Conservation (phyloP, 2,329 filamentous ascomycete genomes). For the Colletotrichum spinosum region DNA sequence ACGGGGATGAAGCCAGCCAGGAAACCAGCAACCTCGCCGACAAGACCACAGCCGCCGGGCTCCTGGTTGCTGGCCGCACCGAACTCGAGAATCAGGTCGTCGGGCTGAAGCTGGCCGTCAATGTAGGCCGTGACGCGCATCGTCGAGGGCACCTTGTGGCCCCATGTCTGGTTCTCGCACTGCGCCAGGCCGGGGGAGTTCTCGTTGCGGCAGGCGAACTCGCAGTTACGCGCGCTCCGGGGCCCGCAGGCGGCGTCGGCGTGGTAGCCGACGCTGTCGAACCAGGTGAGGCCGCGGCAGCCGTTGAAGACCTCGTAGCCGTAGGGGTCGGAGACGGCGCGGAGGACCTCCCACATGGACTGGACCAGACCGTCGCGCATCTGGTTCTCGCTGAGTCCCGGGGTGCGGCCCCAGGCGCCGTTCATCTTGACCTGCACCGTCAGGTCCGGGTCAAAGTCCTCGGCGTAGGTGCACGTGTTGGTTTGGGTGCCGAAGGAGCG, state of each 20-base stretch:
- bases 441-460: constrained; percentile 29
- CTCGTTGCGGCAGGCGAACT: constrained; percentile 28
- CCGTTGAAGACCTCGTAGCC: constrained; percentile 35
- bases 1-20: constrained; percentile 34
- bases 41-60: constrained; percentile 30
- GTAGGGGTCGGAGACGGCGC: constrained; percentile 19
- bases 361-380: constrained; percentile 37
- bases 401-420: constrained; percentile 36
- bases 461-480: constrained; percentile 32
- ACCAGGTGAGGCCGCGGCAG: constrained; percentile 35
- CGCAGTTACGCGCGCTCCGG: constrained; percentile 13
- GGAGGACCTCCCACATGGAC: constrained; percentile 36
- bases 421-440: constrained; percentile 34
- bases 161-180: constrained; percentile 34
- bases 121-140: constrained; percentile 36
- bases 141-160: constrained; percentile 35
- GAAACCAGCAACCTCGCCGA: constrained; percentile 27
- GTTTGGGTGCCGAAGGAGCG: constrained; percentile 18
- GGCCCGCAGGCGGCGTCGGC: constrained; percentile 25
- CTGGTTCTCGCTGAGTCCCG: constrained; percentile 29
- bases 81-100: constrained; percentile 37
- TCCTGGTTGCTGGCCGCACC: constrained; percentile 13
- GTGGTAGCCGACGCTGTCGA: constrained; percentile 28
- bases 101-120: constrained; percentile 34
- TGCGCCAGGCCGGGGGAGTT: constrained; percentile 29